Conservation (phyloP, 2,329 filamentous ascomycete species). For the Botrytis galanthina region DNA sequence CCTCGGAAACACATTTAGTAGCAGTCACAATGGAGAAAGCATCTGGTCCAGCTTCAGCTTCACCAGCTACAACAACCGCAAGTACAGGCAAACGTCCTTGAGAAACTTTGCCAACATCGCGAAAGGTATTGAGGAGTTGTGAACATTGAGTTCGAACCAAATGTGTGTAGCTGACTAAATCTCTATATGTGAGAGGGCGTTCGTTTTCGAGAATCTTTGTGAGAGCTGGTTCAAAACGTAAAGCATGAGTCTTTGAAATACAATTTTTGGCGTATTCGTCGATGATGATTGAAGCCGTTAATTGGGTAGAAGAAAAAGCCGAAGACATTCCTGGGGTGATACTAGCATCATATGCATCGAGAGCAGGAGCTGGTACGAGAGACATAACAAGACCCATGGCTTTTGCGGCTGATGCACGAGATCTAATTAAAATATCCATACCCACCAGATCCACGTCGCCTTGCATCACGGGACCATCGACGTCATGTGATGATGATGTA, state of each 20-base stretch:
- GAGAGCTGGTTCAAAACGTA: slow-evolving; percentile 63
- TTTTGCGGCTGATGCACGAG: slow-evolving; percentile 80
- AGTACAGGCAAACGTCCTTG: slow-evolving; percentile 72
- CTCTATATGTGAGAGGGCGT: slow-evolving; percentile 78
- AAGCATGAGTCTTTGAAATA: slow-evolving; percentile 48
- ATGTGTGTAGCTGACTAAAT: slow-evolving; percentile 86
- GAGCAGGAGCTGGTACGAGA: slow-evolving; percentile 62
- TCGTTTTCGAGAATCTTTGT: slow-evolving; percentile 77
- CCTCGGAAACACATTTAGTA: slow-evolving; percentile 79
- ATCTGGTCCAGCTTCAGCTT: slow-evolving; percentile 84
- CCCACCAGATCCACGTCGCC: slow-evolving; percentile 95
- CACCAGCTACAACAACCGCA: slow-evolving; percentile 90
- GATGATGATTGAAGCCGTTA: slow-evolving; percentile 77
- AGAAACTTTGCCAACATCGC: slow-evolving; percentile 82
- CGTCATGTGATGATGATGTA: slow-evolving; percentile 77
- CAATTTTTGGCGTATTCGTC: slow-evolving; percentile 79
- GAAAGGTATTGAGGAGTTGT: slow-evolving; percentile 85
- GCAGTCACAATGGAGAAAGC: slow-evolving; percentile 88
- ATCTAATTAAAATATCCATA: slow-evolving; percentile 81
- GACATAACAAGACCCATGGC: slow-evolving; percentile 85
- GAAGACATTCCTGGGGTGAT: slow-evolving; percentile 68
- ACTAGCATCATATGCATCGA: slow-evolving; percentile 62
- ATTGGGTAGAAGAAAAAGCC: slow-evolving; percentile 78
- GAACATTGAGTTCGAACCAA: slow-evolving; percentile 89
- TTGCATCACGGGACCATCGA: slow-evolving; percentile 96